A percentile compares a stretch with the other conserved stretches of the same genome.
Conservation (phyloP, 352 stramenopile species). For the Peronospora belbahrii region DNA sequence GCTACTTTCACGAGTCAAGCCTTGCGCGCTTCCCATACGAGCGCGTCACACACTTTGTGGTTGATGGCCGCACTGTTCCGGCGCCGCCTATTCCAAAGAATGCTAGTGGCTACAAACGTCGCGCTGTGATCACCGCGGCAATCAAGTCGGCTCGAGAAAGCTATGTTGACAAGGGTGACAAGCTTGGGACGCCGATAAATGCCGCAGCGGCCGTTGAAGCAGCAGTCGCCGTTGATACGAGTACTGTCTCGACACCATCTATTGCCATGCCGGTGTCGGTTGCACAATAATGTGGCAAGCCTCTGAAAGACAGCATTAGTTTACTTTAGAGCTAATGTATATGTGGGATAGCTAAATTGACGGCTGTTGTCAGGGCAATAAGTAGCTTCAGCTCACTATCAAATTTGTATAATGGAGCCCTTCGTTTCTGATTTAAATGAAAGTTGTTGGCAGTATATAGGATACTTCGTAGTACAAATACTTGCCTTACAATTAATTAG, state of each 20-base stretch:
- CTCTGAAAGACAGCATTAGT: background rate
- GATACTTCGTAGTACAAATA: too few species aligned
- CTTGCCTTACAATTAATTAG: too few species aligned
- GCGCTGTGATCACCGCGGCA: conserved; percentile 56
- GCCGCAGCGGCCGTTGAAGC: conserved; percentile 19
- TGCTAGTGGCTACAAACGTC: conserved; percentile 56
- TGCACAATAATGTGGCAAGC: conserved; percentile 18
- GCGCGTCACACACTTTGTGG: conserved; percentile 78
- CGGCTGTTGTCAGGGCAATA: conserved; percentile 3
- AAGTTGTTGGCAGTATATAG: too few species aligned
- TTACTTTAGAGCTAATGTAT: conserved; percentile 10
- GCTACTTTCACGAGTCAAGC: conserved; percentile 66
- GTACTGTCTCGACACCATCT: conserved; percentile 12
- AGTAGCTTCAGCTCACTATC: conserved; percentile 17
- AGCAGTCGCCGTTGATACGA: conserved; percentile 12
- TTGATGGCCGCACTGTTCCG: conserved; percentile 61
- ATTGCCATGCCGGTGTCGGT: conserved; percentile 16
- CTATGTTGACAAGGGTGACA: conserved; percentile 18
- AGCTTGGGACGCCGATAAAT: conserved; percentile 11
- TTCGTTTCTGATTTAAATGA: too few species aligned
- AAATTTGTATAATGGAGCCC: conserved; percentile 23
- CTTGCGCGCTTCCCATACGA: conserved; percentile 75
- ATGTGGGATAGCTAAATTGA: conserved; percentile 4
- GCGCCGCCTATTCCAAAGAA: conserved; percentile 62
- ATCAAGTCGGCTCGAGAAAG: conserved; percentile 50